A percentile compares a stretch with the other conserved stretches of the same genome.
Conservation (phyloP, 2,329 filamentous ascomycete genomes). For the Paecilomyces sp. region DNA sequence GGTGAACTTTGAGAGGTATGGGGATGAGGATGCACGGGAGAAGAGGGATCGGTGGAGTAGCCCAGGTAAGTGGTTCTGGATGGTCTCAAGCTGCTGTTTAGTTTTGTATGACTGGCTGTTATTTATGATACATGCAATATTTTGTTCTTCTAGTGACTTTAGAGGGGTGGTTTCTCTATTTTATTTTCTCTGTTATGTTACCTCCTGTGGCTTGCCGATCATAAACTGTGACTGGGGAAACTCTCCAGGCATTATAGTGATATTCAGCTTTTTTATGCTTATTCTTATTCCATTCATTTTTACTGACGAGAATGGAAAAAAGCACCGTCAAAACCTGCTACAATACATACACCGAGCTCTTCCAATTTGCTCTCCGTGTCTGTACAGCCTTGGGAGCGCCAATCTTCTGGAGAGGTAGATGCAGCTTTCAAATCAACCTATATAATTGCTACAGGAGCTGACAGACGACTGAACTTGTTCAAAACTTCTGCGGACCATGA, state of each 20-base stretch:
- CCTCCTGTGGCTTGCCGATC: background rate
- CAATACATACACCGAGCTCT: slow-evolving; percentile 38
- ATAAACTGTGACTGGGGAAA: background rate
- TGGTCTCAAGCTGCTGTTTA: background rate
- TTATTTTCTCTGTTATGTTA: background rate
- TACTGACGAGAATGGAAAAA: slow-evolving; percentile 6
- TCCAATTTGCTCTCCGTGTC: slow-evolving; percentile 49
- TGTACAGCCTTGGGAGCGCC: slow-evolving; percentile 30
- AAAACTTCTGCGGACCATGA: slow-evolving; percentile 13
- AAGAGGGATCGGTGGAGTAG: slow-evolving; percentile 37
- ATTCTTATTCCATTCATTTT: background rate
- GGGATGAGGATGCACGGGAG: slow-evolving; percentile 31
- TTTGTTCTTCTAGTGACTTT: no score
- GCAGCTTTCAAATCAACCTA: slow-evolving; percentile 10
- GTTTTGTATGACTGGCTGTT: background rate
- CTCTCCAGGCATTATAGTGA: background rate
- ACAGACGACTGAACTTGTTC: slow-evolving; percentile 43
- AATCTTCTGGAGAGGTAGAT: slow-evolving; percentile 4
- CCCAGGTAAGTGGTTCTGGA: slow-evolving; percentile 32
- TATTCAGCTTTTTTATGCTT: background rate
- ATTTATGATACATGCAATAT: background rate
- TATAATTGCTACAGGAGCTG: slow-evolving; percentile 40
- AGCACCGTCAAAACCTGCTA: slow-evolving; percentile 41
- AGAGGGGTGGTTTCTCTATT: no score
- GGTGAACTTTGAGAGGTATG: slow-evolving; percentile 49